phyloP scores from a whole-genome alignment of 345 rosid genomes.

The Rubroshorea leprosula region DNA sequence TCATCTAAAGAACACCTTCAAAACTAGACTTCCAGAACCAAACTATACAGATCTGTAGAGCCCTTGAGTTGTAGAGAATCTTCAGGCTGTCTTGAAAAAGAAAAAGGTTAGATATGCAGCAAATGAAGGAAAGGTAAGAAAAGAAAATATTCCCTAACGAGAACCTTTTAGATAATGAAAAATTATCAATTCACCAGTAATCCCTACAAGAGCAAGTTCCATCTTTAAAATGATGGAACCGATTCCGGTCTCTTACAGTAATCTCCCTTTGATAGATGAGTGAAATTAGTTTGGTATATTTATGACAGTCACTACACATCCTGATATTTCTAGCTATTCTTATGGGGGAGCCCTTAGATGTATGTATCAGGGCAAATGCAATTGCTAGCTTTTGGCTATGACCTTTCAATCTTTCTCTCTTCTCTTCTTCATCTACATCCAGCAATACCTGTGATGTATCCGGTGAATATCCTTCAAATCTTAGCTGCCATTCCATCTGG shows the following conservation, averaged over 20 bases:
- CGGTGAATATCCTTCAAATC: slow-evolving; percentile 65
- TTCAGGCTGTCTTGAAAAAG: too few species aligned
- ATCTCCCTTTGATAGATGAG: slow-evolving; percentile 59
- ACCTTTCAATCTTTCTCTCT: slow-evolving; percentile 56
- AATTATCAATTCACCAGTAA: slow-evolving; percentile 45
- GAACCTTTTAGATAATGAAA: too few species aligned
- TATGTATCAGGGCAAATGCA: slow-evolving; percentile 53
- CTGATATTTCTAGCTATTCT: slow-evolving; percentile 64
- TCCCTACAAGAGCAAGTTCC: slow-evolving; percentile 77
- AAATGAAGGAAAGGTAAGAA: too few species aligned
- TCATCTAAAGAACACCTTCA: too few species aligned
- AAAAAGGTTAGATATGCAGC: too few species aligned
- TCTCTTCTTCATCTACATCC: slow-evolving; percentile 62
- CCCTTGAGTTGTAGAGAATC: too few species aligned
- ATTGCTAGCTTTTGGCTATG: slow-evolving; percentile 75
- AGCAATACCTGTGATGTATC: slow-evolving; percentile 52
- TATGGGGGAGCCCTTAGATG: slow-evolving; percentile 54
- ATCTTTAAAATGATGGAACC: slow-evolving; percentile 73
- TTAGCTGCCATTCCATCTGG: slow-evolving; percentile 90
- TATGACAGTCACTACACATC: slow-evolving; percentile 83
- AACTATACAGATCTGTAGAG: too few species aligned
- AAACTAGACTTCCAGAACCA: too few species aligned
- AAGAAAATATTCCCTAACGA: too few species aligned
- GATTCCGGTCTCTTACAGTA: slow-evolving; percentile 54
- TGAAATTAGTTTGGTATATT: slow-evolving; percentile 59